A percentile compares a stretch with the other conserved stretches of the same genome.
Conservation (phyloP, 371 early-diverging fungal genomes). For the Encephalitozoon hellem region DNA sequence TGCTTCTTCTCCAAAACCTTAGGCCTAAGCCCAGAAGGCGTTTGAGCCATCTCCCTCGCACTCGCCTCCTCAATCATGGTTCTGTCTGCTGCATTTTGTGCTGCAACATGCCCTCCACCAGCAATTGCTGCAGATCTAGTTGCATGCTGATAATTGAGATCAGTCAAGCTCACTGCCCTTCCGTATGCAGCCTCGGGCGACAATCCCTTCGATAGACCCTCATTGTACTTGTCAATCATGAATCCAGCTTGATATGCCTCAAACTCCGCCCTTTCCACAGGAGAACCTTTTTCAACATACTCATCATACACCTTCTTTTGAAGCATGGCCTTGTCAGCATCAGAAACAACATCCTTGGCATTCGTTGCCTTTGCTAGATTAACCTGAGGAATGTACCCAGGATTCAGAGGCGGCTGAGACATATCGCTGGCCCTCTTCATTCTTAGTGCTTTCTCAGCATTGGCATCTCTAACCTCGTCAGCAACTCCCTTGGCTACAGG, state of each 20-base stretch:
- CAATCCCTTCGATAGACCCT: background rate
- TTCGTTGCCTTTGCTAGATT: background rate
- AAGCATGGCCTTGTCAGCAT: background rate
- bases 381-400: background rate
- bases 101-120: conserved; percentile 6
- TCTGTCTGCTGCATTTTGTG: conserved; percentile 13
- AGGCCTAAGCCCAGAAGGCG: background rate
- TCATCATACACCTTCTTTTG: conserved; percentile 4
- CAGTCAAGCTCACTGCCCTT: background rate
- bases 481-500: background rate
- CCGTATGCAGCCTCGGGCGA: background rate
- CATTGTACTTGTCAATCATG: conserved; percentile 8
- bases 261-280: conserved; percentile 10
- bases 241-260: background rate
- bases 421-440: background rate
- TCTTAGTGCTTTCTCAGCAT: background rate
- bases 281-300: background rate
- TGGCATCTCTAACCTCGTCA: background rate
- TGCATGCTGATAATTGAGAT: conserved; percentile 8
- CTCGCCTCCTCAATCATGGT: background rate
- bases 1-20: background rate
- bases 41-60: background rate
- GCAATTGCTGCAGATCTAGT: conserved; percentile 9
- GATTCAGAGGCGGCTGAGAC: background rate
- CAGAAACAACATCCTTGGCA: background rate